A percentile compares a stretch with the other conserved stretches of the same genome.
Evolutionary conservation across 176 grass and related monocot genomes (phyloP).

Genomic region (Carex pumila): DNA sequence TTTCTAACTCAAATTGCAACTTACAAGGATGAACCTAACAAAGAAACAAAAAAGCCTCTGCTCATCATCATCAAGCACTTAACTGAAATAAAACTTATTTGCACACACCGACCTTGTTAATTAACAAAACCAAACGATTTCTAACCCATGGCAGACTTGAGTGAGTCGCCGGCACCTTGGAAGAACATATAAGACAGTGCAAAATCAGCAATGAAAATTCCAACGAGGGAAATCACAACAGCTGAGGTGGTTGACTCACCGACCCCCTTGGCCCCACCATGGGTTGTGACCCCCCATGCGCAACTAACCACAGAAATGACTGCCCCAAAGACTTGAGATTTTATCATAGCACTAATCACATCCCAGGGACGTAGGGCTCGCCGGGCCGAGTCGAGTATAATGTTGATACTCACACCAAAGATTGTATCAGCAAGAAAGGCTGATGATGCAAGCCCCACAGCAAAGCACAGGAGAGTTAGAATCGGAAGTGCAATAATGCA

Average conservation of each 20-base stretch:
- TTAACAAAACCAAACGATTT: constrained; percentile 20
- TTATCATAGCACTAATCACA: constrained; percentile 79
- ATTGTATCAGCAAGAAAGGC: constrained; percentile 77
- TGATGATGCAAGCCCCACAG: constrained; percentile 71
- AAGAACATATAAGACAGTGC: constrained; percentile 76
- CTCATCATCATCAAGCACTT: neutral
- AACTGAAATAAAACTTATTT: neutral
- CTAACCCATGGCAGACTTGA: constrained; percentile 90
- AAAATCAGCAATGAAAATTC: constrained; percentile 81
- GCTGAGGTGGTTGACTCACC: constrained; percentile 94
- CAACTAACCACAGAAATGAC: constrained; percentile 85
- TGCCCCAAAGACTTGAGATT: constrained; percentile 88
- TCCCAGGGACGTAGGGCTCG: constrained; percentile 85
- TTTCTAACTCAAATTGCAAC: neutral
- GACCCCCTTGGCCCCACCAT: constrained; percentile 86
- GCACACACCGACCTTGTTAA: neutral
- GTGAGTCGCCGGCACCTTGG: constrained; percentile 88
- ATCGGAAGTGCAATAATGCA: constrained; percentile 80
- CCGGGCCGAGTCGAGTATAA: constrained; percentile 95
- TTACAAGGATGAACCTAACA: neutral
- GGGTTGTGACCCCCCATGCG: constrained; percentile 88
- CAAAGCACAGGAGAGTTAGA: constrained; percentile 76
- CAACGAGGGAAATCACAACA: constrained; percentile 82
- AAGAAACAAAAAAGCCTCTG: neutral
- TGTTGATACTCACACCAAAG: constrained; percentile 89